Base-by-base conservation (phyloP, 495 filamentous ascomycete species). In the Xylaria sp. region DNA sequence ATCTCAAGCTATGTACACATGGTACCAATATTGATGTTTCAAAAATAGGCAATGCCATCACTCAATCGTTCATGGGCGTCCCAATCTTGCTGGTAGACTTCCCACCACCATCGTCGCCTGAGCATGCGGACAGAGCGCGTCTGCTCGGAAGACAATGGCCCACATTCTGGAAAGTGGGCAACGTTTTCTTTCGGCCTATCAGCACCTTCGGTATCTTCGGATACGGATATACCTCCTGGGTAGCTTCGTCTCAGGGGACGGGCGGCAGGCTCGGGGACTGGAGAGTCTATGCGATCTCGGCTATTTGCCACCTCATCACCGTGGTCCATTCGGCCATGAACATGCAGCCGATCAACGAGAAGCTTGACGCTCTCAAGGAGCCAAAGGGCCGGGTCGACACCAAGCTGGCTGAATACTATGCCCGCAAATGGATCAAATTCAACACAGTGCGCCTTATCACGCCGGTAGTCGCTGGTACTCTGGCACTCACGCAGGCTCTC, bases 61-160 rank as follows among this genome's bases (percentile, higher is more conserved):
- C 84, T 9, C 83, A 86, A 77, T 85, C 84, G 48, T 84, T 82
- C 76, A 86, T 85, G 84, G 82, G 81, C 33, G 79, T 85, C 41
- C 84, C 84, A 5, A 83, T 83, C 21, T 75, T 84, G 15, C 77
- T 86, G 21, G 77, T 84, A 57, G 79, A 84, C 75, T 86, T 85
- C 76, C 84, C 84, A 24, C 61, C 73, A 9, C 77, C 83, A 17
- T 76, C 78, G 3, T 79, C 81, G 15, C 76, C 82, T 0, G 74
- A 79, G 0, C 81, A 85, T 72, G 69, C 80, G 2, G 71, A 72
- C 7, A 78, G 82, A 71, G 80, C 82, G 21, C 74, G 75, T 44
- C 76, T 83, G 33, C 80, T 86, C 21, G 82, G 84, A 40, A 72
- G 74, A 3, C 84, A 86, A 74, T 86, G 84, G 84, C 82, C 84